These are phyloP conservation scores for Cadophora malorum DNA, from an alignment of 2,329 filamentous ascomycete genomes.

Conservation along the genomic window DNA sequence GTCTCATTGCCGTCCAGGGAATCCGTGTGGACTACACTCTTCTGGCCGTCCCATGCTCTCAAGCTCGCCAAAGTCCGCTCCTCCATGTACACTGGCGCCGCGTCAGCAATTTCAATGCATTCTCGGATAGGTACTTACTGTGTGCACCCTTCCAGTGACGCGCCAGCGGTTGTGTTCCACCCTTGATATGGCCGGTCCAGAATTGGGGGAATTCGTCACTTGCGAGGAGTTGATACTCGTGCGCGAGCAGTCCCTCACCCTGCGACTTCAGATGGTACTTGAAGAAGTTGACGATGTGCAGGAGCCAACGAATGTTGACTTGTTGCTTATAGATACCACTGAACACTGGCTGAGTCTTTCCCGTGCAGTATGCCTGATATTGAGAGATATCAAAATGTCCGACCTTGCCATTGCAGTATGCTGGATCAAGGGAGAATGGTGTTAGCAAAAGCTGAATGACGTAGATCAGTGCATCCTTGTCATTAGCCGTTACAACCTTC, in stretches of 20 bases:
- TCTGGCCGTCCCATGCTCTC: slow-evolving; percentile 25
- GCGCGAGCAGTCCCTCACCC: slow-evolving; percentile 48
- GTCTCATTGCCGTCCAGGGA: slow-evolving; percentile 33
- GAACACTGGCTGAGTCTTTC: slow-evolving; percentile 49
- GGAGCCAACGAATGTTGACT: slow-evolving; percentile 46
- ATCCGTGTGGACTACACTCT: slow-evolving; percentile 31
- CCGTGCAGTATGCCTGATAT: slow-evolving; percentile 50
- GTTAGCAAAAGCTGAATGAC: slow-evolving; percentile 42
- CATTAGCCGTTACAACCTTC: slow-evolving; percentile 22
- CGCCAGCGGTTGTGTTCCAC: slow-evolving; percentile 47
- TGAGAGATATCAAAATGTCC: slow-evolving; percentile 53
- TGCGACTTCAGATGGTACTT: slow-evolving; percentile 54
- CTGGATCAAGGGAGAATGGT: slow-evolving; percentile 40
- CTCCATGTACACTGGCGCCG: slow-evolving; percentile 35
- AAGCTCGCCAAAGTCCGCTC: slow-evolving; percentile 33
- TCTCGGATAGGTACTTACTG: slow-evolving; percentile 41
- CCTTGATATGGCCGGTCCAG: slow-evolving; percentile 49
- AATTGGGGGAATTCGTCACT: slow-evolving; percentile 49
- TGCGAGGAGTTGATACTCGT: slow-evolving; percentile 47
- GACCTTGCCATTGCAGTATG: slow-evolving; percentile 32
- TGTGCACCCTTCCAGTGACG: slow-evolving; percentile 59
- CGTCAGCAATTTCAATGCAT: slow-evolving; percentile 9
- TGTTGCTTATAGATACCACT: slow-evolving; percentile 44
- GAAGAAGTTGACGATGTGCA: slow-evolving; percentile 60
- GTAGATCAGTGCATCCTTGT: slow-evolving; percentile 29